These are phyloP conservation scores for Polyporus tsugae DNA, from an alignment of 1,284 basidiomycete genomes.

Conservation along the genomic window DNA sequence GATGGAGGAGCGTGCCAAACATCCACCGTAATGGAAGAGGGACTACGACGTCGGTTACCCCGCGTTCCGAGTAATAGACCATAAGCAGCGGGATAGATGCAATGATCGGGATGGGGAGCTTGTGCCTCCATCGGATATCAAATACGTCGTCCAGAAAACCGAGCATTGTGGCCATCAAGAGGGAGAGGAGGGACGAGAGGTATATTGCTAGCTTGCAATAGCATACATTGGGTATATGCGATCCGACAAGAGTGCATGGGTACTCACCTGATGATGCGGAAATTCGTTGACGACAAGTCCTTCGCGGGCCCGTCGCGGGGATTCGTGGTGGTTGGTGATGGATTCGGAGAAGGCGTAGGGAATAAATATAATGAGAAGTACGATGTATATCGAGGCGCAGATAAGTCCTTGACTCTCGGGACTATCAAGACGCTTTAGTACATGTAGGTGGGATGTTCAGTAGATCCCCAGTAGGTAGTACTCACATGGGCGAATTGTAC, in stretches of 20 bases:
- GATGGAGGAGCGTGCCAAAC: conserved; percentile 84
- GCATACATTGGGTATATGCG: conserved; percentile 11
- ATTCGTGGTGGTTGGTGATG: conserved; percentile 56
- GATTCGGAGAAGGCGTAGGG: conserved; percentile 88
- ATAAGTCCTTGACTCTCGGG: conserved; percentile 95
- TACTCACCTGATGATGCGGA: conserved; percentile 86
- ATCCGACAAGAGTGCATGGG: conserved; percentile 4
- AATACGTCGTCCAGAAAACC: conserved; percentile 98
- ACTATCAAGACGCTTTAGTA: conserved; percentile 51
- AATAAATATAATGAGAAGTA: conserved; percentile 86
- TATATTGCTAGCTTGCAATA: conserved; percentile 83
- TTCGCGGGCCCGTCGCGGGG: conserved; percentile 53
- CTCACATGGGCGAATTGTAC: conserved; percentile 77
- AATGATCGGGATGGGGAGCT: conserved; percentile 96
- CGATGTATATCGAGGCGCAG: conserved; percentile 89
- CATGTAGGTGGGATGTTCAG: conserved; percentile 1
- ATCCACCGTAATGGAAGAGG: conserved; percentile 80
- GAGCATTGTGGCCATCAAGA: conserved; percentile 92
- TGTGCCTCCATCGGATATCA: conserved; percentile 98
- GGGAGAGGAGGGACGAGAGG: conserved; percentile 89
- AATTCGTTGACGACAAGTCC: conserved; percentile 78
- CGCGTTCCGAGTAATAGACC: conserved; percentile 95
- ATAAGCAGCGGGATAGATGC: conserved; percentile 94
- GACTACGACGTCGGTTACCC: conserved; percentile 94
- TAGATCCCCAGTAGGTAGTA: conserved; percentile 27